A percentile compares a stretch with the other conserved stretches of the same genome.
These are phyloP conservation scores for Cyberlindnera veronae DNA, from an alignment of 805 yeast species.

Conservation along the genomic window DNA sequence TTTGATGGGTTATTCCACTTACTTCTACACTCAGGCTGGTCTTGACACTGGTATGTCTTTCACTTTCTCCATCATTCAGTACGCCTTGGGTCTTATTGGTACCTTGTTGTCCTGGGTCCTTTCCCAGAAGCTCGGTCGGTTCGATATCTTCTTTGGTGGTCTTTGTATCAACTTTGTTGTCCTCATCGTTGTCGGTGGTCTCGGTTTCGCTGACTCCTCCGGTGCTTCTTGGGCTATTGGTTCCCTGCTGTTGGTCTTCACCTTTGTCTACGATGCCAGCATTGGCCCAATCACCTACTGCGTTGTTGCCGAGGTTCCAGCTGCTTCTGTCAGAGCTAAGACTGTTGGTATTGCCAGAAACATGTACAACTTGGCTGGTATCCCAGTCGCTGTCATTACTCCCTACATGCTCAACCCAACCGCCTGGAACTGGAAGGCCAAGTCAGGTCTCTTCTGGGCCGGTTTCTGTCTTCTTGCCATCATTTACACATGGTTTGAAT, in stretches of 20 bases:
- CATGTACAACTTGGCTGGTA: constrained; percentile 32
- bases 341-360: constrained; percentile 35
- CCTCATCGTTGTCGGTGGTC: constrained; percentile 28
- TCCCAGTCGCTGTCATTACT: constrained; percentile 34
- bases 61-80: constrained; percentile 35
- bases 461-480: constrained; percentile 32
- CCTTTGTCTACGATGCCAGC: constrained; percentile 34
- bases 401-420: constrained; percentile 48
- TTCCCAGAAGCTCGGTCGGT: constrained; percentile 31
- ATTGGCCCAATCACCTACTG: constrained; percentile 40
- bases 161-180: constrained; percentile 11
- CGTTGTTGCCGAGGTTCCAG: constrained; percentile 38
- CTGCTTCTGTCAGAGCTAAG: constrained; percentile 38
- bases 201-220: constrained; percentile 19
- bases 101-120: constrained; percentile 32
- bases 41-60: constrained; percentile 39
- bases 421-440: constrained; percentile 41
- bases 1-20: constrained; percentile 44
- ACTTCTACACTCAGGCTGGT: constrained; percentile 49
- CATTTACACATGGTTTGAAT: constrained; percentile 44
- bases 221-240: constrained; percentile 29
- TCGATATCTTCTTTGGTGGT: constrained; percentile 28
- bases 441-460: constrained; percentile 44
- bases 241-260: constrained; percentile 29
- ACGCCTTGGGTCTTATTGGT: constrained; percentile 33